These are phyloP conservation scores for Dothistroma pini DNA, from an alignment of 2,329 filamentous ascomycete species.

Conservation along the genomic window DNA sequence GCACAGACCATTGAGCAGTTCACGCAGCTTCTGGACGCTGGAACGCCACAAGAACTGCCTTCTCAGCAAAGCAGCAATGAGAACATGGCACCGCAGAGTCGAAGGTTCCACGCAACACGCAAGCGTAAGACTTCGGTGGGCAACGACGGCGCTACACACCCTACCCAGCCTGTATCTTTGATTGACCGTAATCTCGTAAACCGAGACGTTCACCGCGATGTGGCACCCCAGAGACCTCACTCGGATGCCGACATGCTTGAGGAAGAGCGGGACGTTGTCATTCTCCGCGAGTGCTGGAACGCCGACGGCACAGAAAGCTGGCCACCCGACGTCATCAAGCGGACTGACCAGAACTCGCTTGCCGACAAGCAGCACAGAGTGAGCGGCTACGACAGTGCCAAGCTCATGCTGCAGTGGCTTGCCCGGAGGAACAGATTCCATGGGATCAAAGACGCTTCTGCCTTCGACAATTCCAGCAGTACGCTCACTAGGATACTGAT, in stretches of 20 bases:
- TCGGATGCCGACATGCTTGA: not conserved
- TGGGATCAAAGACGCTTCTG: too few relatives aligned
- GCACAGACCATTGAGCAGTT: not conserved
- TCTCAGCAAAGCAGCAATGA: not conserved
- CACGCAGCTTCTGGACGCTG: not conserved
- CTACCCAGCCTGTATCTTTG: not conserved
- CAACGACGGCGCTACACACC: not conserved
- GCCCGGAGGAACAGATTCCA: too few relatives aligned
- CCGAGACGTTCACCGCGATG: not conserved
- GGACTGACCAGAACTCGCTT: too few relatives aligned
- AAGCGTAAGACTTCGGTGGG: not conserved
- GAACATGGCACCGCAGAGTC: not conserved
- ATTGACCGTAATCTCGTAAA: not conserved
- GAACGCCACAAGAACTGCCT: not conserved
- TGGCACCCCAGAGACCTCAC: not conserved
- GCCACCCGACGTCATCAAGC: not conserved
- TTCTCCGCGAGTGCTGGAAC: not conserved
- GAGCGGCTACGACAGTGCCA: too few relatives aligned
- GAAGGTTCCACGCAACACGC: not conserved
- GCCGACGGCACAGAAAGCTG: not conserved
- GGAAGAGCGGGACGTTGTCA: not conserved
- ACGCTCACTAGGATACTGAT: too few relatives aligned
- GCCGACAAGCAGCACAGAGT: too few relatives aligned
- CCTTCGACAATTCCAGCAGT: too few relatives aligned
- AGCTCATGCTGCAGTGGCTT: not conserved